phyloP scores from a whole-genome alignment of 2,329 filamentous ascomycete genomes.

The Cytospora piceae region DNA sequence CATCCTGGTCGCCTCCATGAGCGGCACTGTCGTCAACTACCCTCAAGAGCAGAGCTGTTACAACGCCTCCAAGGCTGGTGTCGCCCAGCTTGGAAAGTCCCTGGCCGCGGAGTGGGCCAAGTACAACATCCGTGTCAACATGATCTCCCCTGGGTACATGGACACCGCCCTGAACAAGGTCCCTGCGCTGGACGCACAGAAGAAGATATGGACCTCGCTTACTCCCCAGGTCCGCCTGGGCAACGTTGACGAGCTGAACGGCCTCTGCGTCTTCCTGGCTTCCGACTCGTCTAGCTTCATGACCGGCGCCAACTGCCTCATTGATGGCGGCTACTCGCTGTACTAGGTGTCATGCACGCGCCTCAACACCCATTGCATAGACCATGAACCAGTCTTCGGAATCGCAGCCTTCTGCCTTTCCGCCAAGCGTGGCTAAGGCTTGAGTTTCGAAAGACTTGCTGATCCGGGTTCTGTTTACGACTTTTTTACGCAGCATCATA shows the following conservation, averaged over 20 bases:
- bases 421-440: neutral
- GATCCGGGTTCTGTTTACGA: neutral
- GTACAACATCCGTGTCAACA: slow-evolving; percentile 80
- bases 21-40: slow-evolving; percentile 82
- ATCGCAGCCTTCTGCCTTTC: neutral
- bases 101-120: slow-evolving; percentile 85
- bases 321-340: slow-evolving; percentile 71
- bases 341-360: slow-evolving; percentile 47
- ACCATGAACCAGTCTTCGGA: neutral
- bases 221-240: slow-evolving; percentile 77
- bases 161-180: slow-evolving; percentile 82
- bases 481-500: neutral
- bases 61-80: slow-evolving; percentile 82
- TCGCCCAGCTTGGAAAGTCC: slow-evolving; percentile 78
- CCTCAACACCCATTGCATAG: neutral
- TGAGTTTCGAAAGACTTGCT: neutral
- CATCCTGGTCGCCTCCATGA: slow-evolving; percentile 80
- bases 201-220: slow-evolving; percentile 77
- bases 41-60: slow-evolving; percentile 83
- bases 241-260: slow-evolving; percentile 75
- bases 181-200: slow-evolving; percentile 76
- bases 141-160: slow-evolving; percentile 85
- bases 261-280: slow-evolving; percentile 75
- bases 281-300: slow-evolving; percentile 75
- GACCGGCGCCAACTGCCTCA: slow-evolving; percentile 75